Percentiles rank a stretch among this genome's conserved stretches.
phyloP scores from a whole-genome alignment of 2,329 filamentous ascomycete genomes.

The Chalaropsis thielavioides region DNA sequence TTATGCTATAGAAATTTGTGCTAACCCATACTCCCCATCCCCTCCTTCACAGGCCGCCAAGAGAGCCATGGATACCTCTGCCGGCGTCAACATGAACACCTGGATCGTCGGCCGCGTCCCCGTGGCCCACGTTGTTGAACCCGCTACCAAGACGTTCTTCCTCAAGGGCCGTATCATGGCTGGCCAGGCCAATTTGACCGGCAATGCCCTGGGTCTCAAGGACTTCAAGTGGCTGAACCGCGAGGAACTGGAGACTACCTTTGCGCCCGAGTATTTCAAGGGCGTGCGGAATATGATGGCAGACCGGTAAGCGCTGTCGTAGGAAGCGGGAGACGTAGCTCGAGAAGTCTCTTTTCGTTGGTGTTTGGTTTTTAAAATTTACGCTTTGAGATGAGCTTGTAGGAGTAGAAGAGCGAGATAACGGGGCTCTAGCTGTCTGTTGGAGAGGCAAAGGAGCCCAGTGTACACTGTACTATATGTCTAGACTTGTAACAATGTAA shows the following conservation, averaged over 20 bases:
- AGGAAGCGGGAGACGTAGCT: background rate
- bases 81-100: conserved; percentile 93
- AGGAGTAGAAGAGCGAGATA: conserved; percentile 9
- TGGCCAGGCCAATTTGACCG: conserved; percentile 70
- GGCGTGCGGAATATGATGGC: conserved; percentile 71
- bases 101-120: conserved; percentile 91
- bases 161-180: conserved; percentile 94
- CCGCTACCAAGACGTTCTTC: conserved; percentile 81
- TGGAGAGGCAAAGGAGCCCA: background rate
- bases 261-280: conserved; percentile 56
- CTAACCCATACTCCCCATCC: conserved; percentile 19
- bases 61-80: conserved; percentile 60
- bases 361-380: background rate
- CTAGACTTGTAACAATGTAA: conserved; percentile 18
- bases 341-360: background rate
- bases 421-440: background rate
- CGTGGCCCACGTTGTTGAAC: conserved; percentile 57
- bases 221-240: conserved; percentile 90
- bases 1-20: background rate
- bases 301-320: conserved; percentile 41
- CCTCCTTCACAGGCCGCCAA: conserved; percentile 53
- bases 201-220: conserved; percentile 55
- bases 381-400: background rate
- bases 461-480: conserved; percentile 14
- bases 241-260: conserved; percentile 62